Evolutionary conservation across 257 asterid species (phyloP), one percentile per base, ranked within the genome.

Genomic region (Vinca minor): DNA sequence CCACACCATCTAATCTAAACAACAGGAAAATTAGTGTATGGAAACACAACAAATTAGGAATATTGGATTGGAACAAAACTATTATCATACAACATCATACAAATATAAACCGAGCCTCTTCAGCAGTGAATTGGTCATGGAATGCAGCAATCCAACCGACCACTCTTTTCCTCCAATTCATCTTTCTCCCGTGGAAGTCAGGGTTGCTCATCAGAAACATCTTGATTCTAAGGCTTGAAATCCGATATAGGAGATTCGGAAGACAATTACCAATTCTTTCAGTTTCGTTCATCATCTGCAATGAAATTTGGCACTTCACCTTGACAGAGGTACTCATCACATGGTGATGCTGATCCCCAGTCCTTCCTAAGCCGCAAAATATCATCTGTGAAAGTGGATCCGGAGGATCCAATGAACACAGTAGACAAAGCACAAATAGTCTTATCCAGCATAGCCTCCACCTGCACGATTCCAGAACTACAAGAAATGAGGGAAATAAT

Each of bases 361-460:
- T 64, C 99, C 75, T 79, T 87, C 45, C 99, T 81, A 21, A 93
- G 87, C 63, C 99, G 83, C 69, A 87, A 70, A 38, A 93, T 93
- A 59, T 93, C 99, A 52, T 93, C 97, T 0, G 99, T 93, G 84
- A 93, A 93, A 20, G 99, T 93, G 69, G 99, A 93, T 34, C 99
- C 96, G 10, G 86, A 81, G 15, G 97, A 71, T 49, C 99, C 99
- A 64, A 93, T 81, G 71, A 93, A 93, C 53, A 85, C 96, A 1
- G 84, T 74, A 9, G 99, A 89, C 73, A 93, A 70, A 53, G 99
- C 96, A 75, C 97, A 89, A 8, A 93, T 87, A 28, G 95, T 85
- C 76, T 93, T 93, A 78, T 93, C 99, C 83, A 93, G 80, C 99
- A 93, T 93, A 42, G 97, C 97, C 67, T 89, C 99, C 63, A 93